These are phyloP conservation scores for Coemansia furcata DNA, from an alignment of 192 early-diverging fungal species.

Conservation along the genomic window DNA sequence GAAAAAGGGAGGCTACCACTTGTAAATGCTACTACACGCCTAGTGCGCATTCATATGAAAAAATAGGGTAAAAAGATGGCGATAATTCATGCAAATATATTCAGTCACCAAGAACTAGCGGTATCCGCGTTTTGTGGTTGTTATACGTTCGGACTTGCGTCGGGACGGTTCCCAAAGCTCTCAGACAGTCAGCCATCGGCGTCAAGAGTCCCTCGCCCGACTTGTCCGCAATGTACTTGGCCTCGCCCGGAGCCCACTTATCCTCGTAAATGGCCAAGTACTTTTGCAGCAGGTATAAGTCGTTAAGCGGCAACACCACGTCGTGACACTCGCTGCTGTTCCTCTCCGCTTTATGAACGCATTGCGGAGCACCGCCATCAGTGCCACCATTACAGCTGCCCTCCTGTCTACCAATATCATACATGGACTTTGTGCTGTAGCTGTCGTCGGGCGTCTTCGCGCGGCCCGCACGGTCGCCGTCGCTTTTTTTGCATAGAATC, in stretches of 20 bases:
- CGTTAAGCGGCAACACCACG: conserved; percentile 35
- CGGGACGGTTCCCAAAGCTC: conserved; percentile 22
- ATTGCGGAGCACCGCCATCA: not conserved
- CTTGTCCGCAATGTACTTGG: not conserved
- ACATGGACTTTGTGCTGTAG: conserved; percentile 36
- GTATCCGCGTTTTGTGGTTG: conserved; percentile 41
- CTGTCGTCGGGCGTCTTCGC: not conserved
- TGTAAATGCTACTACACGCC: not conserved
- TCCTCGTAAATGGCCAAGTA: conserved; percentile 41
- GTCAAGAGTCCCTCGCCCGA: not conserved
- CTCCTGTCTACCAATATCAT: conserved; percentile 7
- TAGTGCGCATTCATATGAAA: not conserved
- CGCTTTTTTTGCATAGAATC: not conserved
- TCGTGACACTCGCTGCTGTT: conserved; percentile 2
- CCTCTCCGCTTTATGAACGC: not conserved
- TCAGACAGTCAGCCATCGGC: conserved; percentile 34
- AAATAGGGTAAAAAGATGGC: not conserved
- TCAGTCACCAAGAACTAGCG: not conserved
- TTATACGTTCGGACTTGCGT: conserved; percentile 12
- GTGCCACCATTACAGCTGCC: not conserved
- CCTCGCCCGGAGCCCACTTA: conserved; percentile 28
- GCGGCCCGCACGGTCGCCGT: not conserved
- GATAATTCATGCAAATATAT: not conserved
- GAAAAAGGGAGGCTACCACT: not conserved
- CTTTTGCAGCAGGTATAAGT: conserved; percentile 50